Percentiles rank a stretch among this genome's conserved stretches.
These are phyloP conservation scores for Cornus controversa DNA, from an alignment of 148 eudicot genomes.

Conservation along the genomic window DNA sequence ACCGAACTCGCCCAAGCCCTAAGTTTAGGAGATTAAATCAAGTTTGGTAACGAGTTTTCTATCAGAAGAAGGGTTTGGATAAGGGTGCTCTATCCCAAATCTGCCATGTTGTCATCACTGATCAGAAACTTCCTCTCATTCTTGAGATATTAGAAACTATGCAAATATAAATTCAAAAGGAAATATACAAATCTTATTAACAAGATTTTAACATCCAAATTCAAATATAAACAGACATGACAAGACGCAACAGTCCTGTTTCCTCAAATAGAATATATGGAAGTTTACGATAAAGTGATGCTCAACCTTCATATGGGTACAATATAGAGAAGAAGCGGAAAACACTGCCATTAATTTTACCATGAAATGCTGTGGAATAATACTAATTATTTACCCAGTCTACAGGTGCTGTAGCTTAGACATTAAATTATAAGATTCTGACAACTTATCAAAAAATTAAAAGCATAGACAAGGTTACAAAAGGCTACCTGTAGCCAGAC, in stretches of 20 bases:
- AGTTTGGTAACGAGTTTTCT: too few relatives aligned
- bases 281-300: background rate
- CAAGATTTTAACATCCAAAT: background rate
- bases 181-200: background rate
- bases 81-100: background rate
- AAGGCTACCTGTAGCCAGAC: constrained; percentile 42
- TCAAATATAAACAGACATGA: background rate
- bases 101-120: too few relatives aligned
- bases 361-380: background rate
- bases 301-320: background rate
- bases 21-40: too few relatives aligned
- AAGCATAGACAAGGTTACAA: background rate
- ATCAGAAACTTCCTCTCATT: too few relatives aligned
- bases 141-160: background rate
- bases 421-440: background rate
- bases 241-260: background rate
- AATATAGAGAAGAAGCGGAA: background rate
- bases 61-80: too few relatives aligned
- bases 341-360: background rate
- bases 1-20: too few relatives aligned
- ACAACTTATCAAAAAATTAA: background rate
- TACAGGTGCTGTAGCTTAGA: too few relatives aligned
- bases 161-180: background rate
- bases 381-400: too few relatives aligned
- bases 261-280: background rate